phyloP scores from a whole-genome alignment of 495 filamentous ascomycete species.

The Aspergillus haitiensis region DNA sequence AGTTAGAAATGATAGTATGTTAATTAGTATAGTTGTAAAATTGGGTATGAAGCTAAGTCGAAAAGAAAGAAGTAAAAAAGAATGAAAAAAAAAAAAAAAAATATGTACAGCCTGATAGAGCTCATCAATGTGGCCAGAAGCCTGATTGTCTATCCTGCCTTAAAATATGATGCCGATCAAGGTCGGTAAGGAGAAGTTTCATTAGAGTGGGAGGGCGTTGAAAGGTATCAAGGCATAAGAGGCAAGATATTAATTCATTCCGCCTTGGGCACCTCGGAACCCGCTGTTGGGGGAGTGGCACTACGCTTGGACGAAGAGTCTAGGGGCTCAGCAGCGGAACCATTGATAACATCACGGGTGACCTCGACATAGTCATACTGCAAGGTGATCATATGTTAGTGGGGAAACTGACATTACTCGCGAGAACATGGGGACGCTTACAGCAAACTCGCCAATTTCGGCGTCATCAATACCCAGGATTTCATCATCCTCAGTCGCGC shows the following conservation, averaged over 20 bases:
- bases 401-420: not conserved
- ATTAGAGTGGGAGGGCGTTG: not conserved
- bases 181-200: constrained; percentile 1
- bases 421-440: constrained; percentile 36
- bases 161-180: not conserved
- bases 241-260: constrained; percentile 18
- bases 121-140: constrained; percentile 6
- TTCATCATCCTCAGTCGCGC: constrained; percentile 80
- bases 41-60: not conserved
- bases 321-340: constrained; percentile 43
- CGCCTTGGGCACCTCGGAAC: constrained; percentile 30
- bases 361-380: constrained; percentile 95
- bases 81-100: not conserved
- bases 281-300: constrained; percentile 30
- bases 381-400: constrained; percentile 13
- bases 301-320: constrained; percentile 40
- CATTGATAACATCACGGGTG: constrained; percentile 75
- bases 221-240: not conserved
- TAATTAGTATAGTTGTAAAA: not conserved
- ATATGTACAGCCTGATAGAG: constrained; percentile 1
- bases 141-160: not conserved
- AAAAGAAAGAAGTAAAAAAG: not conserved
- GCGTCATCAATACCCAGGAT: constrained; percentile 91
- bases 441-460: constrained; percentile 95
- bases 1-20: constrained; percentile 2